Conservation (phyloP, 352 stramenopile species). For the Blastocystis sp. region DNA sequence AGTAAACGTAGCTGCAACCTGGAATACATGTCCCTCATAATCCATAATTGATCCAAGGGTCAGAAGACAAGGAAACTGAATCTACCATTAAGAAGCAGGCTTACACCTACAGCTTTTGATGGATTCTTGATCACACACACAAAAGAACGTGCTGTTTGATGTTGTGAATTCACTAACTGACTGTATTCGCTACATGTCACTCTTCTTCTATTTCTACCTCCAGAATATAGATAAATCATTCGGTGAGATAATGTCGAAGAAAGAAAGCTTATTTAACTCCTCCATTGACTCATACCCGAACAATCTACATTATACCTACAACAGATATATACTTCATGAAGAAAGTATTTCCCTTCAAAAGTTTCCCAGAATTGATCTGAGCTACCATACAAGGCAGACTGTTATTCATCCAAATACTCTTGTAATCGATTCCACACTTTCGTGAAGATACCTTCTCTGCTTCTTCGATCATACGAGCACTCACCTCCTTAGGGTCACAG, state of each 20-base stretch:
- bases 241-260: conserved; percentile 48
- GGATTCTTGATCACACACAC: conserved; percentile 54
- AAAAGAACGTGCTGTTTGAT: conserved; percentile 42
- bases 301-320: not conserved
- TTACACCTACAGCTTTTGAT: not conserved
- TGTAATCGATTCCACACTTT: conserved; percentile 50
- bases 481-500: not conserved
- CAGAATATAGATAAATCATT: conserved; percentile 45
- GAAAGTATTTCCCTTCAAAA: conserved; percentile 47
- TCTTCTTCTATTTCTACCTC: not conserved
- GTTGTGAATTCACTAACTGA: conserved; percentile 49
- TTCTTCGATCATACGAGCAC: conserved; percentile 3
- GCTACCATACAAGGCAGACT: conserved; percentile 45
- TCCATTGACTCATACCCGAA: conserved; percentile 55
- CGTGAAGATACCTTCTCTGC: not conserved
- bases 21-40: conserved; percentile 50
- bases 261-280: conserved; percentile 42
- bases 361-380: conserved; percentile 48
- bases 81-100: not conserved
- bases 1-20: conserved; percentile 47
- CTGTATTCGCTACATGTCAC: conserved; percentile 22
- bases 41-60: conserved; percentile 58
- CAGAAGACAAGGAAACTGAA: conserved; percentile 40
- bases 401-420: conserved; percentile 60
- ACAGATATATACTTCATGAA: conserved; percentile 6